Evolutionary conservation across 192 early-diverging fungal species (phyloP).

Genomic region (Dissophora globulifera): DNA sequence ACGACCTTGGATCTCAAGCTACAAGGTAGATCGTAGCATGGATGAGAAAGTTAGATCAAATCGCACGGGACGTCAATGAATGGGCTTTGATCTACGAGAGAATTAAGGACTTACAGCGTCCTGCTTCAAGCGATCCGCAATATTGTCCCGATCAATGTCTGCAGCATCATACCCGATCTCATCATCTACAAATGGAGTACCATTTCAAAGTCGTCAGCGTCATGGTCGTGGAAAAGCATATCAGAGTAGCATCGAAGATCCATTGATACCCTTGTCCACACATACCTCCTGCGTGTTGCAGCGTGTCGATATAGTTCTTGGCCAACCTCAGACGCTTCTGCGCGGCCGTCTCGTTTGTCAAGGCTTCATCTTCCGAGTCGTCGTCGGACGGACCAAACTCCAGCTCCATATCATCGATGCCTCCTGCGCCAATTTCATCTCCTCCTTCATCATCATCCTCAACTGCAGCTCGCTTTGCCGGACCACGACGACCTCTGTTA

Average conservation of each 20-base stretch:
- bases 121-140: constrained; percentile 84
- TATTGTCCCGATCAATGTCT: constrained; percentile 92
- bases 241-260: no score
- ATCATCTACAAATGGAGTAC: constrained; percentile 50
- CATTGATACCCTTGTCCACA: no score
- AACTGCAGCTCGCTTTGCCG: constrained; percentile 14
- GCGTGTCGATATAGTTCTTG: constrained; percentile 88
- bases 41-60: not conserved
- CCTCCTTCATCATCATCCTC: constrained; percentile 57
- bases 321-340: constrained; percentile 94
- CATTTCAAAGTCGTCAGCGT: not conserved
- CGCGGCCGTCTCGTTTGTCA: constrained; percentile 84
- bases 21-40: not conserved
- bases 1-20: constrained; percentile 40
- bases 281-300: constrained; percentile 70
- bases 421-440: constrained; percentile 62
- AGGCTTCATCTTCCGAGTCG: constrained; percentile 74
- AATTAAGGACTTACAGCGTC: constrained; percentile 73
- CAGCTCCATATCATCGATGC: constrained; percentile 69
- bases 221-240: no score
- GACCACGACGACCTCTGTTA: not conserved
- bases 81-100: no score
- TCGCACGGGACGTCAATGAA: no score
- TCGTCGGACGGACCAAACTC: constrained; percentile 52
- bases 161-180: constrained; percentile 87